Conservation (phyloP, 345 rosid genomes). For the Corchorus olitorius region DNA sequence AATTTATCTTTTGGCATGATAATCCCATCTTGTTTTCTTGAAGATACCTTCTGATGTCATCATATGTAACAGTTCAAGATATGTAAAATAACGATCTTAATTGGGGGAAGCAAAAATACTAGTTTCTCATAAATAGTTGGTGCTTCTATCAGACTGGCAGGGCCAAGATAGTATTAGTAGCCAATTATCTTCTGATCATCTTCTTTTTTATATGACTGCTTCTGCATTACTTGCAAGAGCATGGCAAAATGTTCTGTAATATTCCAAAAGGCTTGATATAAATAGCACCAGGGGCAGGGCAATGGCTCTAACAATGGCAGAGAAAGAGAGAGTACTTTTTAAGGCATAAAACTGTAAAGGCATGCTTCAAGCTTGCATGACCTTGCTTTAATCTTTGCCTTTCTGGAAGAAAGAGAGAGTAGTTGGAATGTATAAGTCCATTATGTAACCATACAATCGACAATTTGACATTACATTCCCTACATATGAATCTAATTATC, state of each 20-base stretch:
- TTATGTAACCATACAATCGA: neutral
- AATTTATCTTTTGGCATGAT: neutral
- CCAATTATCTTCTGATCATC: too few relatives aligned
- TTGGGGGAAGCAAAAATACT: too few relatives aligned
- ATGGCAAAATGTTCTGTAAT: neutral
- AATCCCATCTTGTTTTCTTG: neutral
- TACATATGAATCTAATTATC: neutral
- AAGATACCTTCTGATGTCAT: neutral
- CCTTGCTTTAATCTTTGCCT: constrained; percentile 15
- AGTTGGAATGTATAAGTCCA: neutral
- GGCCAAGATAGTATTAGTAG: too few relatives aligned
- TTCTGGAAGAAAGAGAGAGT: neutral
- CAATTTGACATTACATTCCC: neutral
- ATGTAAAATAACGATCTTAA: too few relatives aligned
- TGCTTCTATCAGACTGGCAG: too few relatives aligned
- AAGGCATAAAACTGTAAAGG: neutral
- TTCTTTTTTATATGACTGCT: too few relatives aligned
- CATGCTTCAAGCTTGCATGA: constrained; percentile 1
- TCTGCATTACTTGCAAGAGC: neutral
- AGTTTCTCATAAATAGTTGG: too few relatives aligned
- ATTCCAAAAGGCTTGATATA: neutral
- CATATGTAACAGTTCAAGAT: neutral
- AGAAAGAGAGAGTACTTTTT: neutral
- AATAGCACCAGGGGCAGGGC: neutral
- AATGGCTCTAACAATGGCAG: neutral